Conservation (phyloP, 345 rosid genomes). For the Euphorbia lathyris region DNA sequence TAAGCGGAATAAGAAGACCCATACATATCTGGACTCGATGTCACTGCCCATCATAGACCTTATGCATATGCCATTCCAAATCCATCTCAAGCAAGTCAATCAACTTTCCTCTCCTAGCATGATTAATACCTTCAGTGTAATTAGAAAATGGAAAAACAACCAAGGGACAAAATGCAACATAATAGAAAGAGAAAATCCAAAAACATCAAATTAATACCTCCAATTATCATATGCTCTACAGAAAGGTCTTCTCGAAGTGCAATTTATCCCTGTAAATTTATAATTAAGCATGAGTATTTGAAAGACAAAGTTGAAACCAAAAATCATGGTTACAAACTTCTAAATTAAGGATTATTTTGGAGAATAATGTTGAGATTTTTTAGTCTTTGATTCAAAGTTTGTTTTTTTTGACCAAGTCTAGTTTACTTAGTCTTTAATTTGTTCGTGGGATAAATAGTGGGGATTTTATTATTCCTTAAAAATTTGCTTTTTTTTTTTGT, state of each 20-base stretch:
- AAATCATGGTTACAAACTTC: background rate
- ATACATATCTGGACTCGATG: slow-evolving; percentile 96
- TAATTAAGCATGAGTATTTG: slow-evolving; percentile 8
- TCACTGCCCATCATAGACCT: slow-evolving; percentile 95
- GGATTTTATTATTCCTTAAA: too few species aligned
- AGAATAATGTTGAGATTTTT: too few species aligned
- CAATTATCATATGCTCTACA: slow-evolving; percentile 92
- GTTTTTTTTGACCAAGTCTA: too few species aligned
- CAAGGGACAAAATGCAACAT: background rate
- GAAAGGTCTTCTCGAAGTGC: slow-evolving; percentile 97
- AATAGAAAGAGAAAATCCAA: background rate
- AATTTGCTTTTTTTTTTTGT: too few species aligned
- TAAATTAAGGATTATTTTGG: background rate
- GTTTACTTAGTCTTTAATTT: too few species aligned
- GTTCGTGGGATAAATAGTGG: too few species aligned
- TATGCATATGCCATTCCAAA: slow-evolving; percentile 96
- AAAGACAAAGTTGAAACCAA: background rate
- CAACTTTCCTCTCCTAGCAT: slow-evolving; percentile 72
- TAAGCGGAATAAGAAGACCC: slow-evolving; percentile 93
- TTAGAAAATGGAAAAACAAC: background rate
- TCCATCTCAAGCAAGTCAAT: slow-evolving; percentile 94
- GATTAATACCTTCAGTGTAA: slow-evolving; percentile 67
- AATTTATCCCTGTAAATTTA: slow-evolving; percentile 65
- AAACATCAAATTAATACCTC: slow-evolving; percentile 45
- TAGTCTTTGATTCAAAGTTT: too few species aligned